phyloP scores from a whole-genome alignment of 306 rosid genomes.

The Biancaea sappan region DNA sequence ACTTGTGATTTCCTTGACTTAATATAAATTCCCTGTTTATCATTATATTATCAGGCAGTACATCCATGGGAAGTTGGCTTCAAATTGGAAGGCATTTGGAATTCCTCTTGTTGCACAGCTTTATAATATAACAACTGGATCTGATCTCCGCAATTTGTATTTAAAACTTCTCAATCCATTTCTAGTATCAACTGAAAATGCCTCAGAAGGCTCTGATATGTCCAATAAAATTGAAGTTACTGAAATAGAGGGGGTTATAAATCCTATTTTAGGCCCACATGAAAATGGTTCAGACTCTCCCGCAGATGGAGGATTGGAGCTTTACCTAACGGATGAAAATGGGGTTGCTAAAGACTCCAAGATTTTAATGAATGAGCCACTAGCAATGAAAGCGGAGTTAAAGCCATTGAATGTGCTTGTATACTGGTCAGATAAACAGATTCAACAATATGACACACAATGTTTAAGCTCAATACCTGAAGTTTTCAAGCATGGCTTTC shows the following conservation, averaged over 20 bases:
- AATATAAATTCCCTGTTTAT: conserved; percentile 32
- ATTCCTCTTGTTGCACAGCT: conserved; percentile 78
- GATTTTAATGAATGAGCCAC: conserved; percentile 60
- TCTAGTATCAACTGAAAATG: conserved; percentile 47
- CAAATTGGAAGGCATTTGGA: conserved; percentile 87
- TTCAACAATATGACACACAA: conserved; percentile 57
- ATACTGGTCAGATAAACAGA: conserved; percentile 76
- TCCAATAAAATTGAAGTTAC: conserved; percentile 48
- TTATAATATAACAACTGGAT: conserved; percentile 52
- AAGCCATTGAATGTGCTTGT: conserved; percentile 68
- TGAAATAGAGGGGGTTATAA: conserved; percentile 39
- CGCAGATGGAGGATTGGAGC: conserved; percentile 58
- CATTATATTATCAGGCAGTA: conserved; percentile 79
- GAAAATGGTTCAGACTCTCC: conserved; percentile 46
- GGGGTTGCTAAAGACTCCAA: conserved; percentile 59
- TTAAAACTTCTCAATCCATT: conserved; percentile 70
- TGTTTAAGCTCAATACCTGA: conserved; percentile 74
- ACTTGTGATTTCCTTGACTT: conserved; percentile 32
- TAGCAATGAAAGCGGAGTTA: conserved; percentile 46
- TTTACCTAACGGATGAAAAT: conserved; percentile 79
- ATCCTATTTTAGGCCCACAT: conserved; percentile 45
- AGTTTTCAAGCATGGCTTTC: conserved; percentile 81
- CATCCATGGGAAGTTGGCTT: conserved; percentile 60
- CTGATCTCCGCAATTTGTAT: conserved; percentile 70
- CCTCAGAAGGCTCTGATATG: conserved; percentile 41